These are phyloP conservation scores for Conticribra weissflogii DNA, from an alignment of 108 stramenopile genomes.

Conservation along the genomic window DNA sequence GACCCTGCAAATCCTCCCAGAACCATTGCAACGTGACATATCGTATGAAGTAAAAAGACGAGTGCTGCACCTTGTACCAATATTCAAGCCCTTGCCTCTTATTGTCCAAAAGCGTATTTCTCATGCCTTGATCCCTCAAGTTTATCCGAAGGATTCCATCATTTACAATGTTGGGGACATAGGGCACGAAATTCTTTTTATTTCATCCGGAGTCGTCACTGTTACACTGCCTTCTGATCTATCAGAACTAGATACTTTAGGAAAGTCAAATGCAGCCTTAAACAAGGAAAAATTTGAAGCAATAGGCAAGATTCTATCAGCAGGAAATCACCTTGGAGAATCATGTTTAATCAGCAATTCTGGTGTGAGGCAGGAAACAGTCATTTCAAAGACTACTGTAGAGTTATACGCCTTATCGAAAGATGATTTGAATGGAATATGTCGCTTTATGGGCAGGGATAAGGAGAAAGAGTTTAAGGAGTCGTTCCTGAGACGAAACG, in stretches of 20 bases:
- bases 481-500: conserved; percentile 9
- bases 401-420: conserved; percentile 51
- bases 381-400: conserved; percentile 19
- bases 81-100: conserved; percentile 25
- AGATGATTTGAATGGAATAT: conserved; percentile 40
- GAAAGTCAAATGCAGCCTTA: conserved; percentile 14
- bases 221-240: conserved; percentile 45
- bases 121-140: conserved; percentile 39
- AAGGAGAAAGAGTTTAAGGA: conserved; percentile 8
- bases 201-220: conserved; percentile 42
- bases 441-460: conserved; percentile 8
- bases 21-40: conserved; percentile 57
- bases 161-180: conserved; percentile 62
- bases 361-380: conserved; percentile 61
- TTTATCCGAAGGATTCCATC: conserved; percentile 13
- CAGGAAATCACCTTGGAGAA: conserved; percentile 64
- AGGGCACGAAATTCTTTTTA: conserved; percentile 60
- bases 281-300: conserved; percentile 38
- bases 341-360: conserved; percentile 45
- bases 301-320: conserved; percentile 22
- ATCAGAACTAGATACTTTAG: conserved; percentile 46
- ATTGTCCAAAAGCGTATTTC: conserved; percentile 48
- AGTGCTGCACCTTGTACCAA: conserved; percentile 37
- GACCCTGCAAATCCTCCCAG: conserved; percentile 43
- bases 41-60: conserved; percentile 36